Evolutionary conservation across 495 filamentous ascomycete species (phyloP), one percentile per base, ranked within the genome.

Genomic region (Penicillium desertorum): DNA sequence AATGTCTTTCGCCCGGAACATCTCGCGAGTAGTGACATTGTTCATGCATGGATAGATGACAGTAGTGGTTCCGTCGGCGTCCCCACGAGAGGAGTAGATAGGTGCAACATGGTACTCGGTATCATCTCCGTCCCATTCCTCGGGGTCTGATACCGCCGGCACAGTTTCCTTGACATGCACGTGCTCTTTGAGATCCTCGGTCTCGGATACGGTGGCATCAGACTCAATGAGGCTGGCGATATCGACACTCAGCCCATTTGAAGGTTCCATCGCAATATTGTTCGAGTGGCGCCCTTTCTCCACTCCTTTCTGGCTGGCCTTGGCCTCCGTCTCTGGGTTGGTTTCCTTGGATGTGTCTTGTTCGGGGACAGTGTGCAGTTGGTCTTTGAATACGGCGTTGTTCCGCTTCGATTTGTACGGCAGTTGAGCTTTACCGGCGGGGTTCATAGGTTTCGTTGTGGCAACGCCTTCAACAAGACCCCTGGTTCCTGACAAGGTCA

Each of bases 101-200:
- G 88, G 84, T 4, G 87, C 86, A 1, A 88, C 92, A 20, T 85
- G 85, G 65, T 90, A 93, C 3, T 88, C 89, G 62, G 86, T 85
- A 54, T 89, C 86, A 7, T 92, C 87, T 16, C 88, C 86, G 22
- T 89, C 87, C 83, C 85, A 90, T 62, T 90, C 86, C 62, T 90
- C 88, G 4, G 81, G 73, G 54, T 90, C 88, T 2, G 80, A 76
- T 41, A 70, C 65, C 7, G 69, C 59, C n/a, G 11, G 49, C 16
- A 43, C 47, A 17, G 17, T 27, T n/a, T 36, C 47, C 45, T 30
- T 41, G 22, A 36, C 45, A 19, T 19, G 23, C 10, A 22, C 27
- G 11, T 44, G 3, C 5, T 50, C 47, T 43, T 67, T 69, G 14
- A 47, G n/a, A 9, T 69, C 62, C 9, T 63, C 59, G 4, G 59